phyloP scores from a whole-genome alignment of 805 yeast species.

The Cyberlindnera maclurae region DNA sequence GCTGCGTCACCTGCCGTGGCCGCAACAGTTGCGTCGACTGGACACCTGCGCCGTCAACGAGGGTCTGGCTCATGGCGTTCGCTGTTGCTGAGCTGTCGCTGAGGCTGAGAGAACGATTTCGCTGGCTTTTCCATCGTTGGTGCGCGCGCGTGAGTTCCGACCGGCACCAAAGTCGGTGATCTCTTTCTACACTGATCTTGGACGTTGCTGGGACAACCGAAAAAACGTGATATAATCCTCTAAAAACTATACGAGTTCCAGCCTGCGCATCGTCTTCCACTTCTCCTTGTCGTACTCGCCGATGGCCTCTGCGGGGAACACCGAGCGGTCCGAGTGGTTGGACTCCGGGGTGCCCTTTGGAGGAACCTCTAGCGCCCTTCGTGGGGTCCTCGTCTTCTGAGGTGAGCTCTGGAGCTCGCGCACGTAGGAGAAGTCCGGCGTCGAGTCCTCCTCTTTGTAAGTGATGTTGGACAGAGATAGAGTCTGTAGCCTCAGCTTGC shows the following conservation, averaged over 20 bases:
- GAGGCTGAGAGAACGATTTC: too few relatives aligned
- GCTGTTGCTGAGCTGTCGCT: too few relatives aligned
- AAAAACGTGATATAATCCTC: too few relatives aligned
- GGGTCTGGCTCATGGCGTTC: constrained; percentile 4
- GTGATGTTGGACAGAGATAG: constrained; percentile 22
- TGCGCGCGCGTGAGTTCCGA: too few relatives aligned
- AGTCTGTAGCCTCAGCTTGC: constrained; percentile 17
- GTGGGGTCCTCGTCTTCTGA: constrained; percentile 4
- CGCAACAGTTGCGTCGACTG: constrained; percentile 66
- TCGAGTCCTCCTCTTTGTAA: constrained; percentile 12
- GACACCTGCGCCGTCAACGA: constrained; percentile 70
- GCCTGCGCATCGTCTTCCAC: constrained; percentile 46
- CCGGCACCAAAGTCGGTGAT: too few relatives aligned
- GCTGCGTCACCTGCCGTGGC: constrained; percentile 49
- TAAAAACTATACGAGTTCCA: constrained; percentile 19
- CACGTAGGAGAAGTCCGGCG: constrained; percentile 20
- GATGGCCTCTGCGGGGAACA: constrained; percentile 48
- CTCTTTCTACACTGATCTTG: too few relatives aligned
- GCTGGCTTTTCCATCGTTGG: too few relatives aligned
- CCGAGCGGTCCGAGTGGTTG: constrained; percentile 31
- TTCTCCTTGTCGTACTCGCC: constrained; percentile 63
- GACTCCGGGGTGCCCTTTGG: constrained; percentile 28
- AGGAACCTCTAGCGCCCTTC: constrained; percentile 20
- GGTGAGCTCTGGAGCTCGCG: constrained; percentile 22
- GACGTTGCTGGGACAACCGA: too few relatives aligned